Base-by-base conservation (phyloP, 179 eudicot species). In the Nepenthes alata region DNA sequence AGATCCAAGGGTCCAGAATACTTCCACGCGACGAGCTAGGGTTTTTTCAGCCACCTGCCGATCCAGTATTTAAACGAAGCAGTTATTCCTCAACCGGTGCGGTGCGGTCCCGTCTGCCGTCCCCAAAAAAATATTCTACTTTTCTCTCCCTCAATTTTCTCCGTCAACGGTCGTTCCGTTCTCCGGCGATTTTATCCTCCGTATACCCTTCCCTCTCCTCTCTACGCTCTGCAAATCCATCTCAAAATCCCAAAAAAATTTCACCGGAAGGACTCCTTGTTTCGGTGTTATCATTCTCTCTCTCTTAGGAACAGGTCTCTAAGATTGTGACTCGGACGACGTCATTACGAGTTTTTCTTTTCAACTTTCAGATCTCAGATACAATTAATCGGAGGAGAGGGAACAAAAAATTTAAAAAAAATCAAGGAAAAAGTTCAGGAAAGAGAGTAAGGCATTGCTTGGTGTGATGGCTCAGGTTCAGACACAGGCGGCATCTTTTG, bases 401-500 rank as follows among this genome's bases (percentile, higher is more conserved):
- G 66, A 61, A 55, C 25, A 15, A 37, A 54, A 38, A 49, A 57
- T 50, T 14, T 16, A 35, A 53, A 60, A 67, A 67, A 36, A 13
- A 53, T 41, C 45, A 4, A 4, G 2, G 5, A 34, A 16, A 14
- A 44, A 0, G 6, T 8, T 7, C 41, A 37, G 35, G 35, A 37
- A 57, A 35, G 12, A 36, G 35, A 0, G 54, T 41, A 41, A 41
- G 45, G 45, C 45, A 41, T 4, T 41, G 45, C 8, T 41, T 5
- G 5, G 45, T 47, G 62, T 41, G 35, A 68, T 68, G 72, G 72
- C 72, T 37, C 72, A 67, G 64, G 64, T 67, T 41, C 70, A 67
- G 60, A 65, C 54, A 7, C 45, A 41, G 45, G 66, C 36, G 37
- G 58, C 16, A 35, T 14, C 58, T 13, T 37, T 9, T 47, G 6